Base-by-base conservation (phyloP, 257 asterid species). In the Forsythia suspensa region DNA sequence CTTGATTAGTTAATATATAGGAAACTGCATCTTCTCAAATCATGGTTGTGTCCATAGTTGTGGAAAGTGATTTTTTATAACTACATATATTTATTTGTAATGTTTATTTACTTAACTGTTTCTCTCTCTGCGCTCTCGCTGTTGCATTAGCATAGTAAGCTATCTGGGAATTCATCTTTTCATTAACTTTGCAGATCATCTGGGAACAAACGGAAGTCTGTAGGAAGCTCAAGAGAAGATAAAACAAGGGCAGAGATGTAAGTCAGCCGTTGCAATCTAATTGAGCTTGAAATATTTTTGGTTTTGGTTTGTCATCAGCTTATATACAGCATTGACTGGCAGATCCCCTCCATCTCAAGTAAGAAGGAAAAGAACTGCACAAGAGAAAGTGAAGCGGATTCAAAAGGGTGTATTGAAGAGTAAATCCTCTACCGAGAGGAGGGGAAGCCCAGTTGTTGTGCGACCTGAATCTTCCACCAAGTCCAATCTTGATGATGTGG, bases 281-380 rank as follows among this genome's bases (percentile, higher is more conserved):
- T 80, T 71, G 73, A 40, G n/a, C 70, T 76, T 57, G 72, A 70
- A 73, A 79, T 13, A n/a, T 68, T 29, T 83, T 10, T 79, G 40
- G 38, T 72, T 21, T 77, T 55, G 69, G 15, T 76, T 67, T 71
- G 65, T 84, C 61, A 76, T 39, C 48, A 74, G 76, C 85, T 82
- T 73, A 76, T 84, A 71, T 74, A 39, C 77, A 68, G 76, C 71
- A 80, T 78, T 87, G 85, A 69, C 76, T 83, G 73, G 80, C 90
- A 94, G 98, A 81, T 84, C 94, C 57, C 86, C 88, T 42, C 75
- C 90, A 77, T 86, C 97, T 78, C 89, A 87, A 89, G 85, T 85
- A 71, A 90, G 90, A 87, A 88, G 93, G 70, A 96, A 86, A 85
- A 87, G 97, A 82, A 94, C 95, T 76, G 95, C 98, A 24, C 85